Evolutionary conservation across 2,329 filamentous ascomycete genomes (phyloP).

Genomic region (Talaromyces piceae): DNA sequence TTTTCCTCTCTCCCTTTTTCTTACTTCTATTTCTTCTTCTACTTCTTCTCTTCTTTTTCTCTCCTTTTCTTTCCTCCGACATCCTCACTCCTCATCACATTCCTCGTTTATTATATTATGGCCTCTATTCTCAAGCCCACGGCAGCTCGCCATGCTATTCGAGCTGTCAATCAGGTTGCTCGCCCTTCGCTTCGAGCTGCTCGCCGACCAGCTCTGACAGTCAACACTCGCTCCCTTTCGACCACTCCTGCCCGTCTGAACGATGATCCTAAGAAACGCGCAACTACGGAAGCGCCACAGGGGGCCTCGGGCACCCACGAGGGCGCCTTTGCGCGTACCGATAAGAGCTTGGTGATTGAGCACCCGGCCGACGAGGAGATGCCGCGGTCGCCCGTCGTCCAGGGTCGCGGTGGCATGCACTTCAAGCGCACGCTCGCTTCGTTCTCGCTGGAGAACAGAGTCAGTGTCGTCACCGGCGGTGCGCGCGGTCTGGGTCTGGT

Average conservation of each 20-base stretch:
- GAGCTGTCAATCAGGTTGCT: slow-evolving; percentile 15
- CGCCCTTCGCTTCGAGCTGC: slow-evolving; percentile 16
- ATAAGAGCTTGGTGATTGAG: slow-evolving; percentile 68
- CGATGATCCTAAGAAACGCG: slow-evolving; percentile 16
- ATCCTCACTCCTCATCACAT: not conserved
- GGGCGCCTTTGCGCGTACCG: slow-evolving; percentile 70
- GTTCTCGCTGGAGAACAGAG: slow-evolving; percentile 79
- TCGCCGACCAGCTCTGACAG: slow-evolving; percentile 11
- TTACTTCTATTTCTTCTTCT: not conserved
- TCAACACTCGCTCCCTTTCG: slow-evolving; percentile 23
- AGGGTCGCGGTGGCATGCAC: slow-evolving; percentile 70
- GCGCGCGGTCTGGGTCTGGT: slow-evolving; percentile 82
- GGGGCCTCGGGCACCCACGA: slow-evolving; percentile 39
- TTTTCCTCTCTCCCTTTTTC: not conserved
- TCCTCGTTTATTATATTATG: not conserved
- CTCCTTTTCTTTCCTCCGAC: not conserved
- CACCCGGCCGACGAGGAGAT: slow-evolving; percentile 69
- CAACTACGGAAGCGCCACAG: slow-evolving; percentile 25
- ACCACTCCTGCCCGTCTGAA: slow-evolving; percentile 18
- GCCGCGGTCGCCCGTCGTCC: slow-evolving; percentile 62
- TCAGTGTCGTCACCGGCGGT: slow-evolving; percentile 82
- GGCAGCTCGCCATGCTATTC: slow-evolving; percentile 20
- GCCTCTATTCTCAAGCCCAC: slow-evolving; percentile 23
- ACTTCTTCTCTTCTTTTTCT: too few relatives aligned
- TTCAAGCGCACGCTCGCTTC: slow-evolving; percentile 77